These are phyloP conservation scores for Aspergillus sp. DNA, from an alignment of 2,329 filamentous ascomycete genomes.

Conservation along the genomic window DNA sequence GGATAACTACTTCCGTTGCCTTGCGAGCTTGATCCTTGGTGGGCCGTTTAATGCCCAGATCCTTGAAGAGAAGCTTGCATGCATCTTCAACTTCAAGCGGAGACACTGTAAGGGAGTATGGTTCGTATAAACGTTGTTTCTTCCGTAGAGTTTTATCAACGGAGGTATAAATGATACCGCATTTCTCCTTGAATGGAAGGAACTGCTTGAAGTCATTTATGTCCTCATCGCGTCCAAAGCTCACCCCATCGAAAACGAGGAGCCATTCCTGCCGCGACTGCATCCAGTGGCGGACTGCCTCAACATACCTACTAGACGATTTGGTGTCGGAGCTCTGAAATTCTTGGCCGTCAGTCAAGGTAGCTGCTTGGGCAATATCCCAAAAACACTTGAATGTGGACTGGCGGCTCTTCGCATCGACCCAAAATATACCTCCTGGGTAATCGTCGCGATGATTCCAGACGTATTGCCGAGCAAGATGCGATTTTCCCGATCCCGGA, in stretches of 20 bases:
- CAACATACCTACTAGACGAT: constrained; percentile 53
- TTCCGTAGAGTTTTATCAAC: constrained; percentile 59
- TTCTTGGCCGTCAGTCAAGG: constrained; percentile 46
- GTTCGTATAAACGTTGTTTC: constrained; percentile 60
- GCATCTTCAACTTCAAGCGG: constrained; percentile 58
- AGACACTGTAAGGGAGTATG: constrained; percentile 58
- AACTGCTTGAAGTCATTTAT: constrained; percentile 55
- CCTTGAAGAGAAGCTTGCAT: constrained; percentile 60
- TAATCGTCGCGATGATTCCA: constrained; percentile 60
- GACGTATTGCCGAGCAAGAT: constrained; percentile 67
- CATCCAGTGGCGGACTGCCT: constrained; percentile 62
- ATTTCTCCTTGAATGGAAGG: constrained; percentile 63
- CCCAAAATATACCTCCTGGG: constrained; percentile 68
- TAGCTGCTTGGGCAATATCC: constrained; percentile 62
- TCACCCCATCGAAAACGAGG: constrained; percentile 66
- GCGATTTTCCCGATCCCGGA: constrained; percentile 68
- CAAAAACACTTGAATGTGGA: constrained; percentile 64
- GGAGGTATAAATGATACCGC: constrained; percentile 68
- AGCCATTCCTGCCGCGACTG: constrained; percentile 64
- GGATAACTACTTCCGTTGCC: constrained; percentile 61
- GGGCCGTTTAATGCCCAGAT: constrained; percentile 60
- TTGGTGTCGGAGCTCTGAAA: constrained; percentile 37
- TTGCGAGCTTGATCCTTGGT: constrained; percentile 56
- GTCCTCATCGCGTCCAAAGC: constrained; percentile 57
- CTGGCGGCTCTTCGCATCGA: constrained; percentile 60